These are phyloP conservation scores for Fusarium floridanum DNA, from an alignment of 2,329 filamentous ascomycete species.

Conservation along the genomic window DNA sequence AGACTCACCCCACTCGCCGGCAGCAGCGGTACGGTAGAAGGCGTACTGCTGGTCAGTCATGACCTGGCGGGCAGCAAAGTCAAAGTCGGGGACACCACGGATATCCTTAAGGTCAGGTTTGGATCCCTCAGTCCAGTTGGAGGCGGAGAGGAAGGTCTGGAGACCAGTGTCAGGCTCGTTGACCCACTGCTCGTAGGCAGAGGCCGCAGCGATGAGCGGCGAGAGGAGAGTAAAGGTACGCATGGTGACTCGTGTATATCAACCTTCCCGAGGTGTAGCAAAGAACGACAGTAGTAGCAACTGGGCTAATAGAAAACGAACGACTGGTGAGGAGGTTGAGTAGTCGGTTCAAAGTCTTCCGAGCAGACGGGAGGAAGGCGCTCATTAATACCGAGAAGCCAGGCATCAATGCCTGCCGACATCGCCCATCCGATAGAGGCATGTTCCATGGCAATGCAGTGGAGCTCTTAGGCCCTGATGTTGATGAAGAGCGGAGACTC, in stretches of 20 bases:
- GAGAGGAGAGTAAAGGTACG: constrained; percentile 27
- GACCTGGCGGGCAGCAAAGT: constrained; percentile 60
- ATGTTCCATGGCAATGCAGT: constrained; percentile 15
- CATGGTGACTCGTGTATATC: constrained; percentile 19
- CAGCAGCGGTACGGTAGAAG: constrained; percentile 64
- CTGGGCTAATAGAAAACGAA: constrained; percentile 13
- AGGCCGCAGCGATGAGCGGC: constrained; percentile 42
- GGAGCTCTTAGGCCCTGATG: constrained; percentile 30
- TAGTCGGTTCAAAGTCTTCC: not conserved
- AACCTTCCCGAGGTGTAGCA: constrained; percentile 28
- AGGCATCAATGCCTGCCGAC: not conserved
- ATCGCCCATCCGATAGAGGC: not conserved
- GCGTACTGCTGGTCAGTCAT: constrained; percentile 58
- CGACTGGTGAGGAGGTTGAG: not conserved
- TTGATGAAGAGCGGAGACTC: constrained; percentile 33
- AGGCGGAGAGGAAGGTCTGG: constrained; percentile 42
- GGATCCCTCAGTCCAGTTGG: constrained; percentile 50
- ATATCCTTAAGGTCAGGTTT: constrained; percentile 57
- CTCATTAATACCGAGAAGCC: constrained; percentile 12
- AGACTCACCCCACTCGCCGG: constrained; percentile 58
- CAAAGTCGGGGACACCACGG: constrained; percentile 62
- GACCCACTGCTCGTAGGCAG: constrained; percentile 49
- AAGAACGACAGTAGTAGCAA: constrained; percentile 17
- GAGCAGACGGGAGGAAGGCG: not conserved
- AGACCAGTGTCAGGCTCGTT: constrained; percentile 55